Percentiles rank a stretch among this genome's conserved stretches.
phyloP scores from a whole-genome alignment of 371 early-diverging fungal species.

The Mucor irregularis region DNA sequence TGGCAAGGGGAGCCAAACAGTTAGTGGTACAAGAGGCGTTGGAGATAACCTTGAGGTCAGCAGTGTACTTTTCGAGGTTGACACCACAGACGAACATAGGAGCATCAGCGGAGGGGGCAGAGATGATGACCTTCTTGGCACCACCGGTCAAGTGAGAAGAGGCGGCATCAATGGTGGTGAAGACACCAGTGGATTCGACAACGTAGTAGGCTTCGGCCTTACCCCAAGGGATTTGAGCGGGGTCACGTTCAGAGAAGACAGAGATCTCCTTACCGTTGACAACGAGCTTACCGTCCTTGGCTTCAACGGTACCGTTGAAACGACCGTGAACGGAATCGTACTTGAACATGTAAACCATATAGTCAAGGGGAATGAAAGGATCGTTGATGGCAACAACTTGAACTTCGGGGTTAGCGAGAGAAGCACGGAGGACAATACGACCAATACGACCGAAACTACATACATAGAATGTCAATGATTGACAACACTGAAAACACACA shows the following conservation, averaged over 20 bases:
- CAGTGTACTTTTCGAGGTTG: conserved; percentile 91
- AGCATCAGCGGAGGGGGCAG: conserved; percentile 94
- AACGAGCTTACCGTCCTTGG: conserved; percentile 82
- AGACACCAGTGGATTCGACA: conserved; percentile 74
- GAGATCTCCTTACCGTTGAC: conserved; percentile 83
- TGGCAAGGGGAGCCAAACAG: conserved; percentile 99
- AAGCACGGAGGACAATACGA: conserved; percentile 95
- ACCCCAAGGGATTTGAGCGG: conserved; percentile 93
- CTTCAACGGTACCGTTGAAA: conserved; percentile 78
- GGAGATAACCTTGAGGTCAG: conserved; percentile 87
- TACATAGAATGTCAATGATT: conserved; percentile 22
- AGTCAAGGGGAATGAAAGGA: conserved; percentile 95
- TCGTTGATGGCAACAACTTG: conserved; percentile 98
- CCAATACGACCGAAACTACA: conserved; percentile 96
- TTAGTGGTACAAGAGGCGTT: conserved; percentile 99
- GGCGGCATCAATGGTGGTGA: conserved; percentile 92
- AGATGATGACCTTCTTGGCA: conserved; percentile 98
- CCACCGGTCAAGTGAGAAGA: conserved; percentile 84
- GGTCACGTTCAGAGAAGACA: conserved; percentile 74
- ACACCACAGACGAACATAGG: conserved; percentile 94
- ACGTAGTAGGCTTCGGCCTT: conserved; percentile 83
- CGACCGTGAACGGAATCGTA: conserved; percentile 98
- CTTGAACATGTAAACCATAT: conserved; percentile 97
- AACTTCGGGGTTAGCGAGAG: conserved; percentile 71
- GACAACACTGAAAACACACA: conserved; percentile 9